These are phyloP conservation scores for Russula compacta DNA, from an alignment of 768 basidiomycete species.

Conservation along the genomic window DNA sequence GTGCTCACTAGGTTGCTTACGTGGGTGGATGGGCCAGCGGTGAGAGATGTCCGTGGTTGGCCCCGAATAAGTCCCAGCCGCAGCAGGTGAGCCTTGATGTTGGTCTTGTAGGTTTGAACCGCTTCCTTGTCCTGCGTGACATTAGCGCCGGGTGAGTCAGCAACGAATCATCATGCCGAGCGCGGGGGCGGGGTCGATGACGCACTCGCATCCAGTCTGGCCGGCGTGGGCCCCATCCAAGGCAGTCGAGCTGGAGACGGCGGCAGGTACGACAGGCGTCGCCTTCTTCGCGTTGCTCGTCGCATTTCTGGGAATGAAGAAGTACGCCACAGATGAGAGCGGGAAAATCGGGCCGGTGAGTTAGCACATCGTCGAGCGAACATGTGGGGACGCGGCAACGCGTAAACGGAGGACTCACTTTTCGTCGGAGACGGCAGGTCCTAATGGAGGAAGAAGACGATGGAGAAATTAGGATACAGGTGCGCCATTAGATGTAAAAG, in stretches of 20 bases:
- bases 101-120: constrained; percentile 74
- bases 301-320: constrained; percentile 63
- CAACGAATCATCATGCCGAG: constrained; percentile 1
- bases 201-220: constrained; percentile 87
- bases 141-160: constrained; percentile 18
- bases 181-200: constrained; percentile 12
- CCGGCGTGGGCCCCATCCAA: constrained; percentile 77
- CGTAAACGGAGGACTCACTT: constrained; percentile 39
- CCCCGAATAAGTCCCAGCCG: constrained; percentile 74
- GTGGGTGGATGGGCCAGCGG: constrained; percentile 30
- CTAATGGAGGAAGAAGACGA: constrained; percentile 29
- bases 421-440: constrained; percentile 78
- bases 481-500: neutral
- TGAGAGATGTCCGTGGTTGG: constrained; percentile 54
- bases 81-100: constrained; percentile 74
- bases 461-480: neutral
- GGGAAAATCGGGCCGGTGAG: constrained; percentile 17
- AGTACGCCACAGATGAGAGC: neutral
- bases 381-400: neutral
- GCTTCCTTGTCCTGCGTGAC: constrained; percentile 63
- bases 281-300: constrained; percentile 66
- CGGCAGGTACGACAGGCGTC: constrained; percentile 76
- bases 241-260: constrained; percentile 70
- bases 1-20: constrained; percentile 8
- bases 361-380: constrained; percentile 3